These are phyloP conservation scores for Fusarium mundagurra DNA, from an alignment of 2,329 filamentous ascomycete genomes.

Conservation along the genomic window DNA sequence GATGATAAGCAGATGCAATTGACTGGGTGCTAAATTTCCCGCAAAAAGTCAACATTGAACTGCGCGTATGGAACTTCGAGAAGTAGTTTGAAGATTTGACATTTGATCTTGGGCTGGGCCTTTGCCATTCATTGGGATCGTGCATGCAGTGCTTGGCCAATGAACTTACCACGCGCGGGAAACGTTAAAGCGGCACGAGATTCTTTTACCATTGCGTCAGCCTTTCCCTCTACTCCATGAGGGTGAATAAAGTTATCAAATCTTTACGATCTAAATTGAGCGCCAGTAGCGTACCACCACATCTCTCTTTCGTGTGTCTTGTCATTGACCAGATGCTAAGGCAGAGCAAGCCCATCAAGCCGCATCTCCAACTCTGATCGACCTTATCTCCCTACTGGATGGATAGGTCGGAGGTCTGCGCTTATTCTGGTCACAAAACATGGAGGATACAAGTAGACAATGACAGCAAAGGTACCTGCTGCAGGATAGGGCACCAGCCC, in stretches of 20 bases:
- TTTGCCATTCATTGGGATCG: background rate
- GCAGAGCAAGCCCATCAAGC: background rate
- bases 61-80: too few species aligned
- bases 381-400: background rate
- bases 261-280: background rate
- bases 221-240: background rate
- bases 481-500: background rate
- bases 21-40: background rate
- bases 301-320: background rate
- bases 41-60: rapidly evolving
- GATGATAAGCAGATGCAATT: rapidly evolving
- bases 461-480: background rate
- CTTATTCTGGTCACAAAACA: background rate
- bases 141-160: background rate
- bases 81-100: background rate
- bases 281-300: background rate
- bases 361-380: background rate
- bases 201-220: background rate
- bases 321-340: too few species aligned
- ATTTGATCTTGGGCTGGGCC: background rate
- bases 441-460: too few species aligned
- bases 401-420: background rate
- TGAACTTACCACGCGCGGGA: rapidly evolving
- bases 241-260: background rate
- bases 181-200: background rate